These are phyloP conservation scores for Fusarium aywerte DNA, from an alignment of 2,329 filamentous ascomycete genomes.

Conservation along the genomic window DNA sequence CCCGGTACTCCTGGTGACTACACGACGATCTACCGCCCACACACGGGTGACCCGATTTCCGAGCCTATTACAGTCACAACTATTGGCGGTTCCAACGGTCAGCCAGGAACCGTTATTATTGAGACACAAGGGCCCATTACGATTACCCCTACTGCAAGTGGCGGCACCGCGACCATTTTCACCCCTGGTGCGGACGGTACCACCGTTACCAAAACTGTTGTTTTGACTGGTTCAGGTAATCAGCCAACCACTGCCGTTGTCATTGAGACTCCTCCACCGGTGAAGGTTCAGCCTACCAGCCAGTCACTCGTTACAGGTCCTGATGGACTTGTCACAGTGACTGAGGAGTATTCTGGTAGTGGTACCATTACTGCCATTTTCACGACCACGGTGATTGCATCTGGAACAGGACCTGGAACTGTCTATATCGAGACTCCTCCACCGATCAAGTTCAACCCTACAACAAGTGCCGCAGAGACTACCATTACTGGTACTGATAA, in stretches of 20 bases:
- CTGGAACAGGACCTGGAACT: constrained; percentile 26
- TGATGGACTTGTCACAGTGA: constrained; percentile 13
- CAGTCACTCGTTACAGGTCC: neutral
- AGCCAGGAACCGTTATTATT: constrained; percentile 34
- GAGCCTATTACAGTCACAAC: constrained; percentile 30
- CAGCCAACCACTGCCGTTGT: constrained; percentile 19
- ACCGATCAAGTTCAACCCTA: constrained; percentile 16
- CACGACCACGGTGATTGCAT: constrained; percentile 21
- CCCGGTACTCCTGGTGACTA: constrained; percentile 14
- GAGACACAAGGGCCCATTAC: constrained; percentile 32
- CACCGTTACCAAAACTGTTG: constrained; percentile 23
- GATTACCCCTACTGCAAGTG: constrained; percentile 11
- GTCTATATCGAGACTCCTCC: constrained; percentile 31
- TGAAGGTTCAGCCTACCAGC: constrained; percentile 16
- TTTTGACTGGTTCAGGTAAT: constrained; percentile 7
- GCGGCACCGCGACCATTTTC: constrained; percentile 24
- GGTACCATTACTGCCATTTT: constrained; percentile 24
- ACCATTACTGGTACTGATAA: constrained; percentile 23
- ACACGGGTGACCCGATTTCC: constrained; percentile 20
- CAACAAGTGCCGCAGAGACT: constrained; percentile 2
- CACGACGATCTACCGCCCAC: constrained; percentile 27
- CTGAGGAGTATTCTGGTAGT: constrained; percentile 17
- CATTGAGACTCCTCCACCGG: constrained; percentile 22
- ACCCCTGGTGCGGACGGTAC: constrained; percentile 25
- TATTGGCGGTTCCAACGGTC: constrained; percentile 22